Evolutionary conservation across 306 rosid genomes (phyloP).

Genomic region (Trifolium repens): DNA sequence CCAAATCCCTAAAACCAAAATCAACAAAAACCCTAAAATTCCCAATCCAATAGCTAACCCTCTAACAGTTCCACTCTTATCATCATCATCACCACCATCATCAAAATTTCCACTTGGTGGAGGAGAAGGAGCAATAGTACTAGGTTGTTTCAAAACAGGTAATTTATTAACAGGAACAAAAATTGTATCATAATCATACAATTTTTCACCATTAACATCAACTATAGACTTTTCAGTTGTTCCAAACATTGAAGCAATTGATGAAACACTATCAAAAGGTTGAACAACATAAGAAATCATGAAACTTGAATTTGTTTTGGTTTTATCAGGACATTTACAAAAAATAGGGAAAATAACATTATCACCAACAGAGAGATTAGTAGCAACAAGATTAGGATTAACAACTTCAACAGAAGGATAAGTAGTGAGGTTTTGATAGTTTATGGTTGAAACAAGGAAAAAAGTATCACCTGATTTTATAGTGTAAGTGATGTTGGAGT

Average conservation of each 20-base stretch:
- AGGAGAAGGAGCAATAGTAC: slow-evolving; percentile 33
- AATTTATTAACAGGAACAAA: slow-evolving; percentile 67
- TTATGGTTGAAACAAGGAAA: slow-evolving; percentile 52
- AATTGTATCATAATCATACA: slow-evolving; percentile 55
- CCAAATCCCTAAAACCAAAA: slow-evolving; percentile 56
- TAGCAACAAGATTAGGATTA: slow-evolving; percentile 63
- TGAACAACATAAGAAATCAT: slow-evolving; percentile 77
- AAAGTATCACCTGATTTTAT: slow-evolving; percentile 62
- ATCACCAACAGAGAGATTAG: slow-evolving; percentile 55
- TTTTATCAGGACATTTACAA: slow-evolving; percentile 74
- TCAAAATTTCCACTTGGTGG: slow-evolving; percentile 25
- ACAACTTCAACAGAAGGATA: slow-evolving; percentile 66
- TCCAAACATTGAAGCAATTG: slow-evolving; percentile 63
- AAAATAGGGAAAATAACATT: slow-evolving; percentile 66
- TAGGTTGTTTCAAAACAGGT: slow-evolving; percentile 69
- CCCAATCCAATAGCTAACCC: slow-evolving; percentile 84
- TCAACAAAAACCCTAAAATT: slow-evolving; percentile 58
- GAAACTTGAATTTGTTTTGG: slow-evolving; percentile 30
- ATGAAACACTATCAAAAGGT: slow-evolving; percentile 63
- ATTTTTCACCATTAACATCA: slow-evolving; percentile 44
- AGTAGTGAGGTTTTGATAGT: slow-evolving; percentile 70
- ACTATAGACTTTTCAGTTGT: slow-evolving; percentile 42
- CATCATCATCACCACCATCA: slow-evolving; percentile 6
- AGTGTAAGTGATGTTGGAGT: slow-evolving; percentile 66
- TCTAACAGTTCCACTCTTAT: slow-evolving; percentile 51